Conservation (phyloP, 495 filamentous ascomycete species). For the Penicillium coprophilum region DNA sequence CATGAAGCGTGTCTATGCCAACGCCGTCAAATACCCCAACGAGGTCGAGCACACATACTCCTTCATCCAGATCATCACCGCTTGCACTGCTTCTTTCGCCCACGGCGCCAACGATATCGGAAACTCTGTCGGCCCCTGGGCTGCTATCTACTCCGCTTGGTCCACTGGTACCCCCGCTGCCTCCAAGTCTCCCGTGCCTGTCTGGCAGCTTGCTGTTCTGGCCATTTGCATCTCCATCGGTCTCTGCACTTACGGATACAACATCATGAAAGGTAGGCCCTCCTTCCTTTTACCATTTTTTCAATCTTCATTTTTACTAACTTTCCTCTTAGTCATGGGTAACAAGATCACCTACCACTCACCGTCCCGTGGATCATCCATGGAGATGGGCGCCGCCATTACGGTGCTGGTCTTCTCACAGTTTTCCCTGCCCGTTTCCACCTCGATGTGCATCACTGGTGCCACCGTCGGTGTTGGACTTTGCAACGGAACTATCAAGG, state of each 20-base stretch:
- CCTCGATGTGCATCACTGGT: slow-evolving; percentile 60
- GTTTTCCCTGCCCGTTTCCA: slow-evolving; percentile 59
- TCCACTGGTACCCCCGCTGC: slow-evolving; percentile 46
- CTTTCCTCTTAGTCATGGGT: slow-evolving; percentile 51
- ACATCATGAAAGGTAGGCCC: slow-evolving; percentile 61
- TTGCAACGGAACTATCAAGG: slow-evolving; percentile 56
- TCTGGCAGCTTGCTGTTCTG: slow-evolving; percentile 61
- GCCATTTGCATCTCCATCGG: slow-evolving; percentile 55
- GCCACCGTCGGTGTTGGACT: slow-evolving; percentile 58
- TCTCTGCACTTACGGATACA: slow-evolving; percentile 64
- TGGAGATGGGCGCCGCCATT: slow-evolving; percentile 66
- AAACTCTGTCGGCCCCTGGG: slow-evolving; percentile 73
- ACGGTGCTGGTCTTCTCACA: slow-evolving; percentile 65
- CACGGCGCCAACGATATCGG: slow-evolving; percentile 81
- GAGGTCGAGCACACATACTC: slow-evolving; percentile 74
- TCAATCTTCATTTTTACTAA: slow-evolving; percentile 22
- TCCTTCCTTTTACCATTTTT: neutral
- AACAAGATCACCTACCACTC: slow-evolving; percentile 69
- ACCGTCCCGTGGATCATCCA: slow-evolving; percentile 58
- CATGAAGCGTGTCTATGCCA: slow-evolving; percentile 59
- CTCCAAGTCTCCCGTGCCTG: slow-evolving; percentile 53
- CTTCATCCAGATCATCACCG: slow-evolving; percentile 72
- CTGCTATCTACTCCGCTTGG: slow-evolving; percentile 70
- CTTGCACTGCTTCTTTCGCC: slow-evolving; percentile 72
- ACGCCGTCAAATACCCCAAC: slow-evolving; percentile 68